phyloP scores from a whole-genome alignment of 306 rosid species.

The Castanea mollissima region DNA sequence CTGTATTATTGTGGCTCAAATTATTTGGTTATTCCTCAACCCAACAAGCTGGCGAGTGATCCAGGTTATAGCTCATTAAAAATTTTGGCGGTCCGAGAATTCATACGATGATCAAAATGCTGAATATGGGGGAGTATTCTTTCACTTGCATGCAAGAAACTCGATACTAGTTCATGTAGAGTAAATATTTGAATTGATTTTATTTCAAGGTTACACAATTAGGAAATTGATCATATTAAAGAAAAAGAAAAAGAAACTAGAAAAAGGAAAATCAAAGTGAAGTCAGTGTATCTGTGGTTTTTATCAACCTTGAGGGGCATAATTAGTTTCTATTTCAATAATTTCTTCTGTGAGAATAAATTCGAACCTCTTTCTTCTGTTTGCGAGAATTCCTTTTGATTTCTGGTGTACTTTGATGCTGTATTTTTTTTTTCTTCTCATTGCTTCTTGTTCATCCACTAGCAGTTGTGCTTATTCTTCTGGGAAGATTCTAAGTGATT shows the following conservation, averaged over 20 bases:
- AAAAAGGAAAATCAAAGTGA: background rate
- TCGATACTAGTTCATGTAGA: slow-evolving; percentile 18
- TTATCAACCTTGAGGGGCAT: background rate
- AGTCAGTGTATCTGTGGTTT: background rate
- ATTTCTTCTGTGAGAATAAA: background rate
- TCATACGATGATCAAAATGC: background rate
- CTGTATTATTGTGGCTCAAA: background rate
- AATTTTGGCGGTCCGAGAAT: background rate
- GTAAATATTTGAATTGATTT: slow-evolving; percentile 15
- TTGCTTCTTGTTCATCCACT: background rate
- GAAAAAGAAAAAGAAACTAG: background rate
- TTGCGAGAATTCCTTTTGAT: background rate
- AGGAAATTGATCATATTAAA: background rate
- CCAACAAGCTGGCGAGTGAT: background rate
- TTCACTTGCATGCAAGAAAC: background rate
- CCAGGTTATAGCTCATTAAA: background rate
- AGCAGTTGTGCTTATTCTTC: background rate
- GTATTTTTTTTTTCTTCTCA: background rate
- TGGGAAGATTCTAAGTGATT: background rate
- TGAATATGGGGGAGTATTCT: background rate
- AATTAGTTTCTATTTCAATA: background rate
- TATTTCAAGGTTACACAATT: background rate
- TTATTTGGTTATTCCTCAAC: background rate
- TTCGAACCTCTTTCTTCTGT: background rate
- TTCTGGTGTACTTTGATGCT: background rate